phyloP scores from a whole-genome alignment of 495 filamentous ascomycete species.

The Rostrohypoxylon terebratum region DNA sequence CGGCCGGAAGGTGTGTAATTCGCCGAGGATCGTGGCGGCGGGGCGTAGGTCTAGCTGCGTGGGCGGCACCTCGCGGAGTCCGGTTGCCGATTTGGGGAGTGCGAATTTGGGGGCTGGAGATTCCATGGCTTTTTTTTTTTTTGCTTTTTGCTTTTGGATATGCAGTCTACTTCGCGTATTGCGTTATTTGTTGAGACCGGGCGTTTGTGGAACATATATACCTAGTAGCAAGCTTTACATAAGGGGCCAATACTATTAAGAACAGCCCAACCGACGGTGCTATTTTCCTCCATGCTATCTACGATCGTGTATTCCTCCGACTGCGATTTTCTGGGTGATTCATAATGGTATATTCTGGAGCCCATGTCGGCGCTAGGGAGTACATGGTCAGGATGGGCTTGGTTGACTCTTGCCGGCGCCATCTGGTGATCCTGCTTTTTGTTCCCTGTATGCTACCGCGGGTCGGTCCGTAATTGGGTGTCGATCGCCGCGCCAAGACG shows the following conservation, averaged over 20 bases:
- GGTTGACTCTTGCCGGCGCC: neutral
- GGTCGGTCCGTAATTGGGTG: neutral
- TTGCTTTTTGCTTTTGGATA: neutral
- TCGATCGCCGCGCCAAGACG: neutral
- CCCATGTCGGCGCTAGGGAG: neutral
- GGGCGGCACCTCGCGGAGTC: slow-evolving; percentile 34
- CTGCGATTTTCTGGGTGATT: neutral
- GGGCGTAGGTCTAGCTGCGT: slow-evolving; percentile 39
- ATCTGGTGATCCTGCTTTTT: neutral
- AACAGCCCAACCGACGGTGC: neutral
- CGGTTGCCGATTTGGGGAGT: slow-evolving; percentile 31
- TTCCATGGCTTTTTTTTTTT: neutral
- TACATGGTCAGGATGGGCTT: neutral
- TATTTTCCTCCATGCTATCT: neutral
- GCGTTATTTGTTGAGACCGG: neutral
- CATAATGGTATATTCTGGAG: neutral
- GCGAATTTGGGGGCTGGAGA: slow-evolving; percentile 20
- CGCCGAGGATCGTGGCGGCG: slow-evolving; percentile 35
- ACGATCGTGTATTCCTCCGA: neutral
- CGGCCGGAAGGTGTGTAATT: slow-evolving; percentile 38
- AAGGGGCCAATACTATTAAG: neutral
- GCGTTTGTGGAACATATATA: slow-evolving; percentile 10
- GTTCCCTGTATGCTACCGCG: neutral
- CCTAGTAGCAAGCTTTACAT: neutral
- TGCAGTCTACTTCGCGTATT: neutral